Evolutionary conservation across 1,139 yeast genomes (phyloP).

Genomic region (Nakaseomyces glabratus): DNA sequence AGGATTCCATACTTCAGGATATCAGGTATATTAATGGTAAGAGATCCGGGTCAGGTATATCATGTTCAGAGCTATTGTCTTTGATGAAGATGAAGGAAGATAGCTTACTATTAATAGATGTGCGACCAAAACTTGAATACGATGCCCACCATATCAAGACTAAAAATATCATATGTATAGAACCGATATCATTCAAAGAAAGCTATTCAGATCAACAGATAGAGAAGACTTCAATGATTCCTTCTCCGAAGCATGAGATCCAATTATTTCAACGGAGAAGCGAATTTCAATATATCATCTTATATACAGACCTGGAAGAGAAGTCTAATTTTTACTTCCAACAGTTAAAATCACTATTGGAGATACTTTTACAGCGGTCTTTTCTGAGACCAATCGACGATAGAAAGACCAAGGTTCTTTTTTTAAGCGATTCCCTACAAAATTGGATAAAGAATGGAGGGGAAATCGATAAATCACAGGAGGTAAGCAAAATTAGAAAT

Average conservation of each 20-base stretch:
- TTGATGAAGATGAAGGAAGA: slow-evolving; percentile 12
- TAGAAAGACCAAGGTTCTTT: slow-evolving; percentile 1
- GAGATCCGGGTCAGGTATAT: slow-evolving; percentile 13
- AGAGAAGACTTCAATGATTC: slow-evolving; percentile 44
- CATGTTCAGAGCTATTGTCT: slow-evolving; percentile 12
- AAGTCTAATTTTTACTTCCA: slow-evolving; percentile 13
- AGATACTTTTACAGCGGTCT: slow-evolving; percentile 21
- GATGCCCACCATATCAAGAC: slow-evolving; percentile 50
- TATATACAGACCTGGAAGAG: slow-evolving; percentile 42
- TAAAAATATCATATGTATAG: slow-evolving; percentile 53
- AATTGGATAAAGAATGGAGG: slow-evolving; percentile 6
- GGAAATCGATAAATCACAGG: slow-evolving; percentile 4
- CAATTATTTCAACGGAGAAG: slow-evolving; percentile 42
- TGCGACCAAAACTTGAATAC: slow-evolving; percentile 49
- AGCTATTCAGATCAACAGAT: slow-evolving; percentile 49
- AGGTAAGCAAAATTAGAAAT: neutral
- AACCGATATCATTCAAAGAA: slow-evolving; percentile 46
- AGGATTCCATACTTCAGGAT: neutral
- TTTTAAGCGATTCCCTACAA: slow-evolving; percentile 3
- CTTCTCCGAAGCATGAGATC: slow-evolving; percentile 45
- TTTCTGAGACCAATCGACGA: slow-evolving; percentile 9
- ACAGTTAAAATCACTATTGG: slow-evolving; percentile 19
- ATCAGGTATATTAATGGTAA: slow-evolving; percentile 1
- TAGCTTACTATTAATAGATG: slow-evolving; percentile 48
- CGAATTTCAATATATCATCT: slow-evolving; percentile 49